Conservation (phyloP, 208 protist species). For the Leishmania arabica region DNA sequence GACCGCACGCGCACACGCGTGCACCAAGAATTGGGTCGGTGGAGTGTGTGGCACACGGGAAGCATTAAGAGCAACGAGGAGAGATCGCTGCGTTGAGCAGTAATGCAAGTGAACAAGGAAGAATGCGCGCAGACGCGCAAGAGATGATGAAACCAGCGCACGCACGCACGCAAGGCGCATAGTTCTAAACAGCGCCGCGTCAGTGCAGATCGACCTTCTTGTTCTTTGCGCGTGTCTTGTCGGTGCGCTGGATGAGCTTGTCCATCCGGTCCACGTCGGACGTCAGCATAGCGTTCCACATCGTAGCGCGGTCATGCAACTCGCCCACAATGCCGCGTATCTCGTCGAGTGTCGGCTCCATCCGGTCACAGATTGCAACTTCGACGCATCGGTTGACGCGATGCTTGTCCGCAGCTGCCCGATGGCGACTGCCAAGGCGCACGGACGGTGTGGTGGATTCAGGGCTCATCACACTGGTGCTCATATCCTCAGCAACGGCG, state of each 20-base stretch:
- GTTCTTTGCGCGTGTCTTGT: slow-evolving; percentile 11
- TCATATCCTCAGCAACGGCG: not conserved
- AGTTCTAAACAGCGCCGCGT: not conserved
- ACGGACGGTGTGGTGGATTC: not conserved
- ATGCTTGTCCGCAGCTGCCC: not conserved
- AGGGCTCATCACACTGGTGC: not conserved
- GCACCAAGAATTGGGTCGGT: too few species aligned
- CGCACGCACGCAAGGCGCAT: too few species aligned
- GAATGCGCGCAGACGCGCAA: not conserved
- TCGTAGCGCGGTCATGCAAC: slow-evolving; percentile 18
- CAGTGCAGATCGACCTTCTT: not conserved
- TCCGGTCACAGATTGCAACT: not conserved
- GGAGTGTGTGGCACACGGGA: too few species aligned
- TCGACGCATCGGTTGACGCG: not conserved
- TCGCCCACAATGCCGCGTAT: slow-evolving; percentile 15
- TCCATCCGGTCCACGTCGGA: slow-evolving; percentile 15
- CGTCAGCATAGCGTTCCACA: slow-evolving; percentile 15
- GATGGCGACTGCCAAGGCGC: not conserved
- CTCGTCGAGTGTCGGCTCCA: slow-evolving; percentile 10
- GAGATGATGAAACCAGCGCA: too few species aligned
- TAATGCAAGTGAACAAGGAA: not conserved
- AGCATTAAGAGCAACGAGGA: not conserved
- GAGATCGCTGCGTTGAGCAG: not conserved
- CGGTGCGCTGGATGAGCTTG: slow-evolving; percentile 1
- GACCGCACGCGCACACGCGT: too few species aligned